Evolutionary conservation across 176 grass and related monocot species (phyloP), one percentile per base, ranked within the genome.

Genomic region (Phoenix roebelenii): DNA sequence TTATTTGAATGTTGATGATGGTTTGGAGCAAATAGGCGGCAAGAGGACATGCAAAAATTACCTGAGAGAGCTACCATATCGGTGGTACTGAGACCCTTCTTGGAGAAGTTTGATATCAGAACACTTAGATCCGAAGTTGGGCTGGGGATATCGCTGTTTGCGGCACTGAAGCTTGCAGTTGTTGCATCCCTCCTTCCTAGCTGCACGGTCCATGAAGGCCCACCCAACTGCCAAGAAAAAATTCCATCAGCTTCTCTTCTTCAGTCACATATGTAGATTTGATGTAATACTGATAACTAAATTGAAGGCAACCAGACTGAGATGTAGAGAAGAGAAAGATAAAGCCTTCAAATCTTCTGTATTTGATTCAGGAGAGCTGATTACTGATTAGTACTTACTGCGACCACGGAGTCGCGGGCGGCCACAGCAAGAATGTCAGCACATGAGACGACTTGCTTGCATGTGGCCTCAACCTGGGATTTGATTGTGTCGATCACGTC

Each of bases 31-130:
- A 39, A 7, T 12, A 9, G 35, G 9, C 12, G 35, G 7, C 35
- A 39, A 12, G 14, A 3, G 6, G 28, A 6, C 28, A 30, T 30
- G 28, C 28, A 30, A 30, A 6, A 50, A 23, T 18, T 79, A 82
- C 77, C 86, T 78, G 86, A 81, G 15, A 89, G 81, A 23, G 77
- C 77, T 61, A 85, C 69, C 86, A 82, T 82, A 60, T 89, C 81
- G 12, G 62, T 67, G 62, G 81, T 55, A 25, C 58, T 76, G 15
- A 82, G 73, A 51, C 77, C 78, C 18, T 82, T 80, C 16, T 82
- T 89, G 16, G 29, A 60, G 65, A 89, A 85, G 58, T 66, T 70
- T 17, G 54, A 68, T 3, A 49, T 82, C 16, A 89, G 86, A 75
- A 25, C 7, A 50, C 25, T 39, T 18, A 89, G 74, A 48, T 68